Evolutionary conservation across 352 stramenopile species (phyloP), one percentile per base, ranked within the genome.

Genomic region (Phytophthora cryptogea): DNA sequence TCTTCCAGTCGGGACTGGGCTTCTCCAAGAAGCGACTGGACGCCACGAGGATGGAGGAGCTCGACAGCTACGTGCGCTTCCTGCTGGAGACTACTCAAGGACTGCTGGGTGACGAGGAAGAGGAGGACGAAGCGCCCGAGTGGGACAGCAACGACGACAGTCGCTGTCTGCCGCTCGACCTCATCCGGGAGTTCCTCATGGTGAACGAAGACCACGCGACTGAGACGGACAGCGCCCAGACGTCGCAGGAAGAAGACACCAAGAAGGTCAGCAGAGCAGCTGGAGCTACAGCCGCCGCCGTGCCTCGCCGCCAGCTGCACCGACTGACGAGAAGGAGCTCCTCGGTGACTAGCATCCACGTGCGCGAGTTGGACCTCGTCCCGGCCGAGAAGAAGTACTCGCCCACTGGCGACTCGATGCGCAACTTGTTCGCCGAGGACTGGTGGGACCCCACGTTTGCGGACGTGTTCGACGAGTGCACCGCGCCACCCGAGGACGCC

Each of bases 1-100:
- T 65, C 11, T 49, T 88, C 47, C 75, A 79, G 61, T 81, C 77
- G 20, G 58, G 61, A 11, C 58, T 88, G 14, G 49, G 61, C 26
- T 77, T 80, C 10, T 70, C 68, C 10, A 87, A 83, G 54, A 62
- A 77, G 32, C 79, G 78, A n/a, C 66, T 90, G 14, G 80, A 89
- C 20, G 59, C 71, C 10, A 57, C 66, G 28, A 68, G 82, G 32
- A 76, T 90, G 68, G 68, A 83, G 37, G 70, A 86, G 45, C 68
- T 92, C n/a, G 74, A 88, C 49, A 67, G 63, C 56, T 92, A 87
- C 39, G 35, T 92, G 54, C 76, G 81, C 26, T 72, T 88, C 47
- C 62, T 92, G 16, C 73, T 90, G 30, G 76, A 86, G 59, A 86
- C 71, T 0, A 90, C 82, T 8, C 82, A 87, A 35, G 82, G 82